Conservation (phyloP, 1,139 yeast species). For the Suhomyces bolitotheri region DNA sequence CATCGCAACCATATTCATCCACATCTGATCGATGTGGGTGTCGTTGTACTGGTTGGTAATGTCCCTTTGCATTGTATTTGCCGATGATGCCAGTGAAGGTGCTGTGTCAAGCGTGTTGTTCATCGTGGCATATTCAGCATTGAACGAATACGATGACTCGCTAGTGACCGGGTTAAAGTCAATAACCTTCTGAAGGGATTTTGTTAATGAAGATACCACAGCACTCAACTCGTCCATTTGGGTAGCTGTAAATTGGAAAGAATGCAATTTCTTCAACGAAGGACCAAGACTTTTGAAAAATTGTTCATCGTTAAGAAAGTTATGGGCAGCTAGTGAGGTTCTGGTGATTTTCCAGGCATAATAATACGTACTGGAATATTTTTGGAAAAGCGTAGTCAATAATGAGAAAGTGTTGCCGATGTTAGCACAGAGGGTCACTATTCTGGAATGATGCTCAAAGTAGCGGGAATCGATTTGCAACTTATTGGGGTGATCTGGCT, state of each 20-base stretch:
- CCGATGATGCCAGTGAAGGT: background rate
- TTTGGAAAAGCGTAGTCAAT: constrained; percentile 17
- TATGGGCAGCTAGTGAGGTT: constrained; percentile 26
- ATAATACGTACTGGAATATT: constrained; percentile 40
- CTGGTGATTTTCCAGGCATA: constrained; percentile 57
- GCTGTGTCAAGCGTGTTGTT: background rate
- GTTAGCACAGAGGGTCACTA: constrained; percentile 6
- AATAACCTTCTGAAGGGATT: constrained; percentile 12
- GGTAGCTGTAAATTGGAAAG: constrained; percentile 17
- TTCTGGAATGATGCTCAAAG: constrained; percentile 13
- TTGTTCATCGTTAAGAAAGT: constrained; percentile 12
- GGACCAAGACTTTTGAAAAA: constrained; percentile 14
- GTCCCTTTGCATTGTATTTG: background rate
- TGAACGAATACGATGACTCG: background rate
- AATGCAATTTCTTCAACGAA: constrained; percentile 14
- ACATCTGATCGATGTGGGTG: constrained; percentile 18
- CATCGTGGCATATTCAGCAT: background rate
- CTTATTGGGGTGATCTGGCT: constrained; percentile 15
- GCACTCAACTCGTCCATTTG: constrained; percentile 18
- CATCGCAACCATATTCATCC: constrained; percentile 20
- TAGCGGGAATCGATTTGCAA: constrained; percentile 17
- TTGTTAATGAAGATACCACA: constrained; percentile 10
- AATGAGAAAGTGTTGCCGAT: constrained; percentile 4
- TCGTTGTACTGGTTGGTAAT: constrained; percentile 5
- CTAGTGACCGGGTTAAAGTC: constrained; percentile 2